Evolutionary conservation across 495 filamentous ascomycete species (phyloP).

Genomic region (Penicillium paxilli): DNA sequence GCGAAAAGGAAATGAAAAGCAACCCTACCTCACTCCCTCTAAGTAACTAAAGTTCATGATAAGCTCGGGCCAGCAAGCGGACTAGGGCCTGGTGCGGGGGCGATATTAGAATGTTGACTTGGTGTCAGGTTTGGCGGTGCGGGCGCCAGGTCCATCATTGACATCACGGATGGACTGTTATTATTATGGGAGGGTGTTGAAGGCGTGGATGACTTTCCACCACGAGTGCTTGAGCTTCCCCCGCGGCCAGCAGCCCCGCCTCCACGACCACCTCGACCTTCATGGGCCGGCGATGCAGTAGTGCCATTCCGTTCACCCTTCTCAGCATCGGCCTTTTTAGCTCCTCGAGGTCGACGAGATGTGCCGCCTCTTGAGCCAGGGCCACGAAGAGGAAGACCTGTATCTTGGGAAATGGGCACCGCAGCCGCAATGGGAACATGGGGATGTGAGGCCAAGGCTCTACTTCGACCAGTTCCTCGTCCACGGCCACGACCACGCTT

Average conservation of each 20-base stretch:
- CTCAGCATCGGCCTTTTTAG: slow-evolving; percentile 69
- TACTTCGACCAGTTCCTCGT: slow-evolving; percentile 53
- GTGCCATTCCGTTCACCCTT: slow-evolving; percentile 45
- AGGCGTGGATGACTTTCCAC: slow-evolving; percentile 25
- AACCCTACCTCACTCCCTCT: too few relatives aligned
- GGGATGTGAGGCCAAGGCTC: slow-evolving; percentile 35
- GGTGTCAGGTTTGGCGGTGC: slow-evolving; percentile 20
- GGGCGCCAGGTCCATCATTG: slow-evolving; percentile 32
- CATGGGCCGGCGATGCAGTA: slow-evolving; percentile 21
- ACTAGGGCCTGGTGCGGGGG: slow-evolving; percentile 26
- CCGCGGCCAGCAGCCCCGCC: slow-evolving; percentile 31
- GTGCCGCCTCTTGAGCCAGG: slow-evolving; percentile 80
- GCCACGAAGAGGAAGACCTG: slow-evolving; percentile 58
- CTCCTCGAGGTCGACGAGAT: slow-evolving; percentile 74
- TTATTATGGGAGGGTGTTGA: slow-evolving; percentile 8
- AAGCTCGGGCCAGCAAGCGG: slow-evolving; percentile 23
- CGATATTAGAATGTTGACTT: slow-evolving; percentile 21
- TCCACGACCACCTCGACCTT: slow-evolving; percentile 30
- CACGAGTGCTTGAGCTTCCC: slow-evolving; percentile 29
- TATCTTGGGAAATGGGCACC: slow-evolving; percentile 46
- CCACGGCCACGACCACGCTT: slow-evolving; percentile 78
- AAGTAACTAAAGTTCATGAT: too few relatives aligned
- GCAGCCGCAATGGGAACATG: slow-evolving; percentile 43
- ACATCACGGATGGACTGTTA: slow-evolving; percentile 10
- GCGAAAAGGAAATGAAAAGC: not conserved